Conservation (phyloP, 768 basidiomycete genomes). For the Trametopsis cervina region DNA sequence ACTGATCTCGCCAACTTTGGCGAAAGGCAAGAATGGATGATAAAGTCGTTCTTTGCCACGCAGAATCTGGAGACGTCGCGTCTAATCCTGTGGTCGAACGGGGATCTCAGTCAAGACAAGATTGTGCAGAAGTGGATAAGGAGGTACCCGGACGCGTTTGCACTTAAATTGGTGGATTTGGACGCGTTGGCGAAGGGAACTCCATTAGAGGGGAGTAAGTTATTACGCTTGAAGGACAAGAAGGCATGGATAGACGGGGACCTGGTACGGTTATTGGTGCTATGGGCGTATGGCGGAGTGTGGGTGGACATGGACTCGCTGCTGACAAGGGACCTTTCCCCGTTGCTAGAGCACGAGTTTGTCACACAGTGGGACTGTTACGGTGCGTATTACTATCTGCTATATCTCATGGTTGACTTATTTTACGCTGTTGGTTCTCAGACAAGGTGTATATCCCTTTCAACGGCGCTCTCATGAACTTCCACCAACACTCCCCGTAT, state of each 20-base stretch:
- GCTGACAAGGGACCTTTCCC: conserved; percentile 79
- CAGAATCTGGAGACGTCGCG: conserved; percentile 60
- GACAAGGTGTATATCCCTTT: conserved; percentile 73
- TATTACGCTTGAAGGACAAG: conserved; percentile 58
- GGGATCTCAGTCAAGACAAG: conserved; percentile 49
- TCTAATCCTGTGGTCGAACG: conserved; percentile 90
- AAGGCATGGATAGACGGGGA: conserved; percentile 97
- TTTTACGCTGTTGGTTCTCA: conserved; percentile 20
- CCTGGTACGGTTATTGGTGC: conserved; percentile 75
- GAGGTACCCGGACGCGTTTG: conserved; percentile 65
- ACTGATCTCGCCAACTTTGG: conserved; percentile 79
- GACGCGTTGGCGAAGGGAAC: conserved; percentile 65
- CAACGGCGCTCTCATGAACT: conserved; percentile 95
- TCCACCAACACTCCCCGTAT: conserved; percentile 86
- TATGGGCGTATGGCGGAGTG: conserved; percentile 88
- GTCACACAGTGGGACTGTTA: conserved; percentile 99
- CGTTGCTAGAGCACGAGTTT: conserved; percentile 90
- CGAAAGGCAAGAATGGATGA: conserved; percentile 80
- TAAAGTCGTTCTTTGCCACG: conserved; percentile 92
- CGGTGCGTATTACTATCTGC: conserved; percentile 45
- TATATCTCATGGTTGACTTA: conserved; percentile 23
- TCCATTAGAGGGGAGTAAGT: conserved; percentile 55
- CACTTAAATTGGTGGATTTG: conserved; percentile 65
- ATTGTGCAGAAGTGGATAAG: conserved; percentile 54
- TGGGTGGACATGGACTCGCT: conserved; percentile 99